Evolutionary conservation across 2,329 filamentous ascomycete genomes (phyloP).

Genomic region (Penicillium capsulatum): DNA sequence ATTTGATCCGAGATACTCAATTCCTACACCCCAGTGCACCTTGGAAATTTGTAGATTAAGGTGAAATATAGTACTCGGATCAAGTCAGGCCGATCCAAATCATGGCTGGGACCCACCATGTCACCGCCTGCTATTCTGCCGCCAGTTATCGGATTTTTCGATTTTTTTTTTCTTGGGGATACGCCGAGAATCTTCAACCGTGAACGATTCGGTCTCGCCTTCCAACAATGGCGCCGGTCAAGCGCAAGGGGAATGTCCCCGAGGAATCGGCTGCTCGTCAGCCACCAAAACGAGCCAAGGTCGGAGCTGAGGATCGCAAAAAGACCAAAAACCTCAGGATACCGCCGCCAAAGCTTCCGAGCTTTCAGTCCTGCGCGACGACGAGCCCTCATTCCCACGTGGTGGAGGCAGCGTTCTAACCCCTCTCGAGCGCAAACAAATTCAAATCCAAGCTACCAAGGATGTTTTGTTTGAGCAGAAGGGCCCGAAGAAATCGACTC

Average conservation of each 20-base stretch:
- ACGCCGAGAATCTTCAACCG: slow-evolving; percentile 25
- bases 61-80: no score
- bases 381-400: slow-evolving; percentile 86
- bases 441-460: slow-evolving; percentile 84
- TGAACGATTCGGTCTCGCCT: slow-evolving; percentile 23
- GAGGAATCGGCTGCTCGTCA: slow-evolving; percentile 35
- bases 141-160: slow-evolving; percentile 21
- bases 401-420: slow-evolving; percentile 88
- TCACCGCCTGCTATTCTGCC: slow-evolving; percentile 22
- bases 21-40: no score
- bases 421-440: slow-evolving; percentile 92
- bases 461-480: slow-evolving; percentile 88
- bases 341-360: slow-evolving; percentile 32
- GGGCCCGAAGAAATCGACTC: slow-evolving; percentile 51
- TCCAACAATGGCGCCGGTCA: slow-evolving; percentile 42
- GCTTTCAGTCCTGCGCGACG: slow-evolving; percentile 57
- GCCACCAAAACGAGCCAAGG: slow-evolving; percentile 41
- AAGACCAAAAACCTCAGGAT: slow-evolving; percentile 32
- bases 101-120: no score
- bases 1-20: no score
- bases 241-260: slow-evolving; percentile 43
- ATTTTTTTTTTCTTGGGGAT: slow-evolving; percentile 26
- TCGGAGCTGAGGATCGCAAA: slow-evolving; percentile 35
- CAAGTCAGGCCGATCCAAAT: no score
- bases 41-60: no score